Conservation (phyloP, 2,329 filamentous ascomycete species). For the Gliomastix tumulicola region DNA sequence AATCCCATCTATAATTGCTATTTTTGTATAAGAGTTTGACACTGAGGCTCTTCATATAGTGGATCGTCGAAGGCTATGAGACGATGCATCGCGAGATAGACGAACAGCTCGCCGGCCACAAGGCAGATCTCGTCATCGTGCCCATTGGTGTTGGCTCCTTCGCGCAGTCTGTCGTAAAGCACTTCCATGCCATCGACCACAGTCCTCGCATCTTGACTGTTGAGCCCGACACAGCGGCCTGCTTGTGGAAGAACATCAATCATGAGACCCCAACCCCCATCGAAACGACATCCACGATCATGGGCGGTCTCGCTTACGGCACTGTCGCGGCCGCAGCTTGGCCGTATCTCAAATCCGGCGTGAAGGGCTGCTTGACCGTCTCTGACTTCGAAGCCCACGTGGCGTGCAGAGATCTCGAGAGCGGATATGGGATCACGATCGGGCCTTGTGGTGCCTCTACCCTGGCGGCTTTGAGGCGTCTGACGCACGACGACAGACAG, state of each 20-base stretch:
- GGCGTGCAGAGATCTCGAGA: constrained; percentile 46
- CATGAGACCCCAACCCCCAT: constrained; percentile 40
- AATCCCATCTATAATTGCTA: not conserved
- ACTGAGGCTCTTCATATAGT: constrained; percentile 31
- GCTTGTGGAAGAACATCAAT: constrained; percentile 45
- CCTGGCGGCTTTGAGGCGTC: constrained; percentile 47
- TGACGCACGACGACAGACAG: constrained; percentile 26
- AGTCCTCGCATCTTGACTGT: constrained; percentile 49
- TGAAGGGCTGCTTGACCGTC: constrained; percentile 55
- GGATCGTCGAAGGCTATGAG: constrained; percentile 72
- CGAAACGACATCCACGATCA: constrained; percentile 56
- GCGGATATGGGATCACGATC: constrained; percentile 32
- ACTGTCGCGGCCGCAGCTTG: constrained; percentile 61
- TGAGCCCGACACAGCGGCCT: constrained; percentile 61
- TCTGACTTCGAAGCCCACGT: constrained; percentile 56
- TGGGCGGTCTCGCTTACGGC: constrained; percentile 69
- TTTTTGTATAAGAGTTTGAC: too few relatives aligned
- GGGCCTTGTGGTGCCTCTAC: constrained; percentile 59
- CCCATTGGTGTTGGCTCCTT: constrained; percentile 70
- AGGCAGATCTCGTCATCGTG: constrained; percentile 43
- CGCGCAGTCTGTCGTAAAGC: constrained; percentile 59
- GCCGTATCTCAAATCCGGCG: constrained; percentile 46
- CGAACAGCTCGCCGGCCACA: constrained; percentile 38
- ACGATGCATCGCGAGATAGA: constrained; percentile 68
- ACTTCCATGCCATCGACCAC: constrained; percentile 46